Base-by-base conservation (phyloP, 345 rosid genomes). In the Aquilaria sinensis region DNA sequence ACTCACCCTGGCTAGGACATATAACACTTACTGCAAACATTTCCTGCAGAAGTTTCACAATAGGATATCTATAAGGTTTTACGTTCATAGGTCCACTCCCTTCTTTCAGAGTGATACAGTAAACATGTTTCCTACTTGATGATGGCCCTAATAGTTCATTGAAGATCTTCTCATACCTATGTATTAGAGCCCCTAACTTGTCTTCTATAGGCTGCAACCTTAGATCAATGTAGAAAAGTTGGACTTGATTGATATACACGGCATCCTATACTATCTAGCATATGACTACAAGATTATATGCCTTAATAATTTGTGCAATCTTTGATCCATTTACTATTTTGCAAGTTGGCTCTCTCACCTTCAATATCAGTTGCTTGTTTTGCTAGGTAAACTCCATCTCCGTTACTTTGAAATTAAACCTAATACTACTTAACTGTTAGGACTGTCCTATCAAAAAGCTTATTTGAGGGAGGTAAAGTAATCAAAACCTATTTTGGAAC, bases 11-110 rank as follows among this genome's bases (percentile, higher is more conserved):
- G 16, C 66, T 61, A 1, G 0, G 37, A 1, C 53, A 5, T 0
- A 68, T 68, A 2, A 61, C 11, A 0, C 66, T 56, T 0, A 33
- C 1, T 29, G 53, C 29, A 1, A 53, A 10, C 72, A 68, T 68
- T 9, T 60, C 65, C 13, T 7, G 3, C 2, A 54, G 49, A 32
- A 68, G 45, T 10, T 30, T 9, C 34, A 61, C 72, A 0, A 60
- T 45, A 9, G 66, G 14, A 7, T 61, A 48, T 1, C 50, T 13
- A 29, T 68, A 68, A 6, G 61, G 66, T 30, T 53, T 51, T 0
- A 60, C 9, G 7, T 47, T 59, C 23, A 60, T 6, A 2, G 65
- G 45, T 2, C 23, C 23, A 23, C 23, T 16, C 23, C 23, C 23
- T 23, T 23, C 23, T 23, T 23, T 23, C 23, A 23, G 23, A 23